Conservation (phyloP, 2,329 filamentous ascomycete genomes). For the Exophiala sp. region DNA sequence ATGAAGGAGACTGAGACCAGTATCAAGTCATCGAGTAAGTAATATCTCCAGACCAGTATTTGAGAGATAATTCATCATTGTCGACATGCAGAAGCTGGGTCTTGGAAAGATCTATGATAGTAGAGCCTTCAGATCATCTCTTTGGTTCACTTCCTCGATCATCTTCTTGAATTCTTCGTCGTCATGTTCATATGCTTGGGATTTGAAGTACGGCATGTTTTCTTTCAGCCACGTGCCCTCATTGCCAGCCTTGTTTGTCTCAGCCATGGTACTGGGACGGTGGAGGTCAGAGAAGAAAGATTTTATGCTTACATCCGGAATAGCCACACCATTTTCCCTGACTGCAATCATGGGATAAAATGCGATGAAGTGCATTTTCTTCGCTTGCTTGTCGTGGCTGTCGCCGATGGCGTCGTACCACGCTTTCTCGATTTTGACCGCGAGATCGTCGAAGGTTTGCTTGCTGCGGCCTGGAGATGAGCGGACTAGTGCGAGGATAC, state of each 20-base stretch:
- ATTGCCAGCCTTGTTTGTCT: constrained; percentile 16
- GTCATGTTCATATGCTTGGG: constrained; percentile 15
- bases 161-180: constrained; percentile 20
- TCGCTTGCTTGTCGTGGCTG: constrained; percentile 9
- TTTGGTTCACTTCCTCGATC: constrained; percentile 17
- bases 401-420: constrained; percentile 24
- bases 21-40: too few relatives aligned
- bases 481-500: constrained; percentile 12
- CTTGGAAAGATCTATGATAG: not conserved
- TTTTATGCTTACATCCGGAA: constrained; percentile 23
- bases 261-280: not conserved
- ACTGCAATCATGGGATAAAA: constrained; percentile 25
- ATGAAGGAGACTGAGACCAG: too few relatives aligned
- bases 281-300: not conserved
- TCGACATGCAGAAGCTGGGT: not conserved
- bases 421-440: constrained; percentile 18
- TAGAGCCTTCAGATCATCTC: constrained; percentile 16
- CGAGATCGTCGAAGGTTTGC: constrained; percentile 23
- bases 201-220: constrained; percentile 23
- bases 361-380: constrained; percentile 20
- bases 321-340: constrained; percentile 22
- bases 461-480: constrained; percentile 20
- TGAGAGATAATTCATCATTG: not conserved
- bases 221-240: constrained; percentile 24
- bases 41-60: not conserved